Percentiles rank a stretch among this genome's conserved stretches.
Evolutionary conservation across 768 basidiomycete species (phyloP).

Genomic region (Gymnopilus junonius): DNA sequence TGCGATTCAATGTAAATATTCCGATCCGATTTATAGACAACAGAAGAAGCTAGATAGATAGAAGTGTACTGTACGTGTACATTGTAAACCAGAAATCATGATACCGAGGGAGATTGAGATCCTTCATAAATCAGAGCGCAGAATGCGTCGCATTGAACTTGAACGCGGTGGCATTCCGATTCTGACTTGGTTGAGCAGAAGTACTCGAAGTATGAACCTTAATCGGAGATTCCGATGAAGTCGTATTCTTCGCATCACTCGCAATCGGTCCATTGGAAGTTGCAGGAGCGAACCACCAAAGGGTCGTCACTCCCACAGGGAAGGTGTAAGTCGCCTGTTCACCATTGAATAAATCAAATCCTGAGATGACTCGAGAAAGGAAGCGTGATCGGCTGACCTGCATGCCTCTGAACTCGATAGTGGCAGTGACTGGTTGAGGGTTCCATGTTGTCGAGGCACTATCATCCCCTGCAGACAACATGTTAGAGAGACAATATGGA

Average conservation of each 20-base stretch:
- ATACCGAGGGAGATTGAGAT: too few species aligned
- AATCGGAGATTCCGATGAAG: background rate
- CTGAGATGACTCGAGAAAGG: background rate
- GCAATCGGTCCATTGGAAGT: conserved; percentile 14
- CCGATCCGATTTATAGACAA: too few species aligned
- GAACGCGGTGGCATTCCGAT: background rate
- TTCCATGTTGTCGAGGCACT: conserved; percentile 52
- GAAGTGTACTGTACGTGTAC: too few species aligned
- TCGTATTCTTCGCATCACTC: background rate
- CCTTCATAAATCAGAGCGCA: background rate
- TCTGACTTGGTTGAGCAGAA: background rate
- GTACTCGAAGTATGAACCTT: background rate
- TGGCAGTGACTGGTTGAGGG: conserved; percentile 58
- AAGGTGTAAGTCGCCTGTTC: conserved; percentile 71
- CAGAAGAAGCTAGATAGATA: too few species aligned
- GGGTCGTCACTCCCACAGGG: conserved; percentile 71
- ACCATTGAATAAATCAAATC: background rate
- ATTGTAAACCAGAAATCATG: too few species aligned
- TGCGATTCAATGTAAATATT: too few species aligned
- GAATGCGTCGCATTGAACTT: background rate
- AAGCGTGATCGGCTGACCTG: conserved; percentile 50
- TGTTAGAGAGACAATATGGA: background rate
- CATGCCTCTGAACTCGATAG: conserved; percentile 67
- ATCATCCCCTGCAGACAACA: conserved; percentile 47
- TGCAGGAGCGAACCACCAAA: conserved; percentile 51